Evolutionary conservation across 2,329 filamentous ascomycete species (phyloP).

Genomic region (Botrytis fabae): DNA sequence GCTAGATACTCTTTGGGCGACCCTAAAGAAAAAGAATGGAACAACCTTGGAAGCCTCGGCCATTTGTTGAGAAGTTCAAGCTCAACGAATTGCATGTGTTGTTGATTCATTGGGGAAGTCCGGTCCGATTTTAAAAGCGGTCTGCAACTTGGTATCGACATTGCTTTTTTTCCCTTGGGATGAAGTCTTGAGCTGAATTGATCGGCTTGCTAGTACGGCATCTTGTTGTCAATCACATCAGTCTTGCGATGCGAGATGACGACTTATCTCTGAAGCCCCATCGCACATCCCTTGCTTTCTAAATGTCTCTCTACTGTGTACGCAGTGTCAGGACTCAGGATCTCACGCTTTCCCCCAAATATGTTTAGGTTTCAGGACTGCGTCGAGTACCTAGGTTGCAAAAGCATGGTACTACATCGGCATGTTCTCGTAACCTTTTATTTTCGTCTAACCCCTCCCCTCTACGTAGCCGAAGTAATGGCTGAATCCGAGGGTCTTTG

Average conservation of each 20-base stretch:
- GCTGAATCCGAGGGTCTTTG: neutral
- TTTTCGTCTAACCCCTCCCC: neutral
- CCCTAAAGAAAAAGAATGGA: neutral
- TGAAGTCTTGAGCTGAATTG: neutral
- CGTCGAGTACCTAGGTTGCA: neutral
- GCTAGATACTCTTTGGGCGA: neutral
- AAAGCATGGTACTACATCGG: neutral
- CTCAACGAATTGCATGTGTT: slow-evolving; percentile 24
- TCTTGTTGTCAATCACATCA: neutral
- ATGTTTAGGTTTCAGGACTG: neutral
- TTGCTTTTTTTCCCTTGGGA: neutral
- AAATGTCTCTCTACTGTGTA: neutral
- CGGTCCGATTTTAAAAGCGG: neutral
- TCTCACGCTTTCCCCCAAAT: neutral
- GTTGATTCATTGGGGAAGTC: slow-evolving; percentile 10
- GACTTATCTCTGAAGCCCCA: neutral
- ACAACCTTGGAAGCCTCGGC: slow-evolving; percentile 9
- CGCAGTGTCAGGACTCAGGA: neutral
- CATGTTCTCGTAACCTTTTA: neutral
- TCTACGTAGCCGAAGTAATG: neutral
- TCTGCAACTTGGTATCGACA: neutral
- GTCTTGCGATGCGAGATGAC: neutral
- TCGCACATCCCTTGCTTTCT: neutral
- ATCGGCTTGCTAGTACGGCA: neutral
- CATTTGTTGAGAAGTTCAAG: slow-evolving; percentile 21